These are phyloP conservation scores for Taphrina populina DNA, from an alignment of 1,139 yeast genomes.

Conservation along the genomic window DNA sequence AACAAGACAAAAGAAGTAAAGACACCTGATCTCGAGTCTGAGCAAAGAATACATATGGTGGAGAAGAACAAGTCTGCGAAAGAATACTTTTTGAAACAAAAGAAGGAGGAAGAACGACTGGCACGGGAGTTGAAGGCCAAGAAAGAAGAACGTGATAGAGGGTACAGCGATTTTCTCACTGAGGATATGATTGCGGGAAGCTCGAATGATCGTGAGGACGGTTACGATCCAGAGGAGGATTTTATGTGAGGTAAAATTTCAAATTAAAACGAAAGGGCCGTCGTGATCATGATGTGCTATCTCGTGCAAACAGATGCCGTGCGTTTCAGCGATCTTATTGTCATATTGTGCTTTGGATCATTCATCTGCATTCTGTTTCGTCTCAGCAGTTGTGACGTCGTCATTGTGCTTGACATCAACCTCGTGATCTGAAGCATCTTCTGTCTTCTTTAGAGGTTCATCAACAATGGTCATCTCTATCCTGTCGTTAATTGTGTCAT, in stretches of 20 bases:
- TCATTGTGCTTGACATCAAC: neutral
- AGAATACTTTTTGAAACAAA: constrained; percentile 39
- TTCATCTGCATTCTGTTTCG: too few relatives aligned
- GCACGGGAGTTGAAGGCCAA: constrained; percentile 41
- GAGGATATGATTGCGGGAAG: constrained; percentile 46
- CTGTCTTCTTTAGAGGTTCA: neutral
- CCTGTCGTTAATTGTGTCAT: neutral
- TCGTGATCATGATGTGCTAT: too few relatives aligned
- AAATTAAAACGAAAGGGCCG: too few relatives aligned
- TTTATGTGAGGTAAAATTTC: constrained; percentile 51
- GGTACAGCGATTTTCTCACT: constrained; percentile 59
- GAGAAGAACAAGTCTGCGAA: constrained; percentile 39
- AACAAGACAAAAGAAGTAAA: constrained; percentile 65
- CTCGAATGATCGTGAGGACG: constrained; percentile 42
- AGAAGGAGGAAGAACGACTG: constrained; percentile 46
- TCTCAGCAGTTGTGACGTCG: constrained; percentile 5
- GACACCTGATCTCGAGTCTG: constrained; percentile 51
- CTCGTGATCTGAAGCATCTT: neutral
- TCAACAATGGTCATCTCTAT: constrained; percentile 16
- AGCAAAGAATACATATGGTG: constrained; percentile 47
- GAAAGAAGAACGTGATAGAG: constrained; percentile 45
- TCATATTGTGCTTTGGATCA: too few relatives aligned
- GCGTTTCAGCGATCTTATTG: too few relatives aligned
- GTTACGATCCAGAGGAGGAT: constrained; percentile 66
- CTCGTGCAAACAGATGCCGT: too few relatives aligned